These are phyloP conservation scores for Talaromyces albobiverticillius DNA, from an alignment of 2,329 filamentous ascomycete genomes.

Conservation along the genomic window DNA sequence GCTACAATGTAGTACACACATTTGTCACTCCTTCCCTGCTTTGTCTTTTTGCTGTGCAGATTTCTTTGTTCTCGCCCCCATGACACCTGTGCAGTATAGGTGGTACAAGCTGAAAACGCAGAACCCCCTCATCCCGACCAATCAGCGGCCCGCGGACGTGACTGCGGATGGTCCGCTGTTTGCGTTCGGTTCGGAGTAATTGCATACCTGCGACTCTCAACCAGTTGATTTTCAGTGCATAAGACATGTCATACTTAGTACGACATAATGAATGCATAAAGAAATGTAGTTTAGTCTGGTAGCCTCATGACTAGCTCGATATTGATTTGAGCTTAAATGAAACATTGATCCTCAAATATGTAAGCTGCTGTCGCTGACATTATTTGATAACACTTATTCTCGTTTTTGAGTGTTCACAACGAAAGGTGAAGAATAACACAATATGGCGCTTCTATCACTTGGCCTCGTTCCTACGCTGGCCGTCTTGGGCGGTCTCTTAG, in stretches of 20 bases:
- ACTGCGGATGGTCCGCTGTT: constrained; percentile 2
- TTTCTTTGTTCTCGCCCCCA: neutral
- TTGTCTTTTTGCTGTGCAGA: neutral
- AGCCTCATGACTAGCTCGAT: neutral
- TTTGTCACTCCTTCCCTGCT: too few relatives aligned
- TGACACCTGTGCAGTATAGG: too few relatives aligned
- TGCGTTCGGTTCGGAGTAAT: constrained; percentile 6
- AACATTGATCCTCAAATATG: neutral
- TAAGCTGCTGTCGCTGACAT: too few relatives aligned
- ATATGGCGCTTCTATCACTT: constrained; percentile 1
- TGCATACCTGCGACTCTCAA: neutral
- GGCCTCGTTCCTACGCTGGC: neutral
- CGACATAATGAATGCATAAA: too few relatives aligned
- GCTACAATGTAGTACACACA: too few relatives aligned
- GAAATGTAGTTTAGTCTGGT: neutral
- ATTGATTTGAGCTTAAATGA: neutral
- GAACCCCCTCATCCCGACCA: too few relatives aligned
- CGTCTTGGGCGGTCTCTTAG: neutral
- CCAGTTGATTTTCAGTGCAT: neutral
- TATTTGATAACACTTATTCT: too few relatives aligned
- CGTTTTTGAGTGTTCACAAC: too few relatives aligned
- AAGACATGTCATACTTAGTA: too few relatives aligned
- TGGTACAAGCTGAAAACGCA: too few relatives aligned
- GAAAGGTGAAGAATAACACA: too few relatives aligned
- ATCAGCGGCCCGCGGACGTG: neutral